A percentile compares a stretch with the other conserved stretches of the same genome.
phyloP scores from a whole-genome alignment of 2,329 filamentous ascomycete species.

The Anthostomella pinea region DNA sequence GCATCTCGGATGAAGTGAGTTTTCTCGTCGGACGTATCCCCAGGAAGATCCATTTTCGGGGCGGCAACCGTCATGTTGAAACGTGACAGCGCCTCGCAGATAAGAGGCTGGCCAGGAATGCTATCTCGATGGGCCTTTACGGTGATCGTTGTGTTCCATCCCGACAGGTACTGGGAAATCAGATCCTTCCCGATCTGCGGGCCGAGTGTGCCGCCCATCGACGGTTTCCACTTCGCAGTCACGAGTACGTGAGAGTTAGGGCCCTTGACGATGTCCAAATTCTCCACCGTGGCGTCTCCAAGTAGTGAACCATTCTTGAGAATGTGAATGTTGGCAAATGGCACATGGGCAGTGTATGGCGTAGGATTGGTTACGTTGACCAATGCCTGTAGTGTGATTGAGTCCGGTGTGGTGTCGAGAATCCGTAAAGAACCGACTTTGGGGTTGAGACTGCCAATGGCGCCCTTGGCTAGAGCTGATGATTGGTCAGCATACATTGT shows the following conservation, averaged over 20 bases:
- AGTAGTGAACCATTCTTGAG: constrained; percentile 70
- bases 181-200: constrained; percentile 65
- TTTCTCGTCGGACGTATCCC: constrained; percentile 42
- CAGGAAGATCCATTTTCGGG: constrained; percentile 62
- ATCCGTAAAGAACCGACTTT: constrained; percentile 70
- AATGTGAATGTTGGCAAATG: constrained; percentile 74
- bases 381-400: constrained; percentile 66
- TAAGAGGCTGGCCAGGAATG: constrained; percentile 68
- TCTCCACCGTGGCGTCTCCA: constrained; percentile 67
- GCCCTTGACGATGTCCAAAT: constrained; percentile 64
- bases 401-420: constrained; percentile 66
- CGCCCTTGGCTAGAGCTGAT: constrained; percentile 57
- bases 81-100: constrained; percentile 70
- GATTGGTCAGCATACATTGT: constrained; percentile 33
- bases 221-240: constrained; percentile 72
- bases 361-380: constrained; percentile 91
- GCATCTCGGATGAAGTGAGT: constrained; percentile 79
- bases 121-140: constrained; percentile 68
- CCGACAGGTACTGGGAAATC: constrained; percentile 83
- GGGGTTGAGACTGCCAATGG: constrained; percentile 50
- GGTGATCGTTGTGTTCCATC: constrained; percentile 77
- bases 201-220: constrained; percentile 60
- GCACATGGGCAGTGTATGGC: constrained; percentile 77
- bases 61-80: constrained; percentile 70
- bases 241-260: constrained; percentile 69